These are phyloP conservation scores for Xerocomus brunneocitrinus DNA, from an alignment of 768 basidiomycete species.

Conservation along the genomic window DNA sequence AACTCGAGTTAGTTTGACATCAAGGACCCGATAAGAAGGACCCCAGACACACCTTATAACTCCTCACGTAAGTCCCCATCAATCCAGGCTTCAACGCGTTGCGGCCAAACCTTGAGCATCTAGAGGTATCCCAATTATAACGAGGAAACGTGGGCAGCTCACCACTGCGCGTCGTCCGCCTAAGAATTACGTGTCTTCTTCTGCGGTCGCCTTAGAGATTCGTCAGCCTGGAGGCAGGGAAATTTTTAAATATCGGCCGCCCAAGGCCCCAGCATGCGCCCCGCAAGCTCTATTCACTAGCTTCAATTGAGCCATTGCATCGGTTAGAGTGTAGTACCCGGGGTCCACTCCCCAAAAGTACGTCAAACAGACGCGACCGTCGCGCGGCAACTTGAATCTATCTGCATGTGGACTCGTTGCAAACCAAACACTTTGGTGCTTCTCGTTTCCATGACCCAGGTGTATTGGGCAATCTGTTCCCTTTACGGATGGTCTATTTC, in stretches of 20 bases:
- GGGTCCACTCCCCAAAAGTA: constrained; percentile 19
- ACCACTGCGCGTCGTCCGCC: not conserved
- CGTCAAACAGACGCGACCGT: constrained; percentile 18
- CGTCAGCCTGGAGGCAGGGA: constrained; percentile 1
- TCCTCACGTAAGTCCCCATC: constrained; percentile 15
- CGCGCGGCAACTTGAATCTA: not conserved
- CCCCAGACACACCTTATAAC: constrained; percentile 27
- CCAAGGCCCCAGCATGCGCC: not conserved
- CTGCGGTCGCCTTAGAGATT: not conserved
- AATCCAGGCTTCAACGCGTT: not conserved
- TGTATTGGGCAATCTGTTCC: not conserved
- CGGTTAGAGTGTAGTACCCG: constrained; percentile 1
- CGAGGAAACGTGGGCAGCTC: constrained; percentile 4
- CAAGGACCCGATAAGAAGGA: constrained; percentile 21
- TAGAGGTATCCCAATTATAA: not conserved
- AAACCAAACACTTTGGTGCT: not conserved
- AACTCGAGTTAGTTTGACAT: constrained; percentile 24
- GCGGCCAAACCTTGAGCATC: constrained; percentile 1
- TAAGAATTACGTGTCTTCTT: constrained; percentile 7
- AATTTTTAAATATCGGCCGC: constrained; percentile 1
- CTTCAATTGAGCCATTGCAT: not conserved
- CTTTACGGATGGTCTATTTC: not conserved
- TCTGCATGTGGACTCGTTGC: not conserved
- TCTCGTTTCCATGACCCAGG: not conserved
- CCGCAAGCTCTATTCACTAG: not conserved